Evolutionary conservation across 176 grass and related monocot genomes (phyloP), one percentile per base, ranked within the genome.

Genomic region (Phoenix dactylifera): DNA sequence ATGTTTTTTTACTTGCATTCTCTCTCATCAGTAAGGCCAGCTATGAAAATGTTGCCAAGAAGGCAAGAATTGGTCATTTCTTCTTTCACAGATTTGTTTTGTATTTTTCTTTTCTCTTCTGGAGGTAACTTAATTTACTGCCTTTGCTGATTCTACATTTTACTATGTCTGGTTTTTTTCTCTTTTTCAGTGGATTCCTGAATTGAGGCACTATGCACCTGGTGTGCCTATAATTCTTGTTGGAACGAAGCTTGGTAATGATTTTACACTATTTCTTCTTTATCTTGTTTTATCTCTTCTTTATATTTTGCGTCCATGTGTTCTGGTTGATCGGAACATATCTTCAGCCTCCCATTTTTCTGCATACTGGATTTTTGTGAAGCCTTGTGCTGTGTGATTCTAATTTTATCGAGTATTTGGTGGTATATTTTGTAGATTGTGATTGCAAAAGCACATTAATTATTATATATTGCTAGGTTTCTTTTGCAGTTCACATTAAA

Each of bases 21-120:
- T 89, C 86, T 23, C 80, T 89, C 24, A 89, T 89, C 67, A 89
- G 86, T 54, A 89, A 89, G 74, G 86, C 86, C 52, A 89, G 80
- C 29, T 89, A 89, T 53, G 80, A 80, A 71, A 89, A 89, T 71
- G 85, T 88, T 76, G 82, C 85, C 4, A 89, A 84, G 80, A 89
- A 89, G 86, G 86, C 56, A 84, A 84, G 80, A 39, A n/a, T 28
- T 26, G 55, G 0, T 58, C 60, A 30, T 60, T 63, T 17, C 19
- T 32, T 59, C 30, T 74, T 57, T 67, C 3, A 60, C 24, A 15
- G 3, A 16, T 28, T 65, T 55, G 16, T n/a, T 79, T 61, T 72
- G 4, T 14, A 5, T 17, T 7, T 23, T 16, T 10, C 6, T 28
- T 44, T 5, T 55, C 60, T 20, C 52, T 24, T 23, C 3, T 18